Percentiles rank a stretch among this genome's conserved stretches.
Evolutionary conservation across 2,329 filamentous ascomycete species (phyloP).

Genomic region (Sclerotinia minor): DNA sequence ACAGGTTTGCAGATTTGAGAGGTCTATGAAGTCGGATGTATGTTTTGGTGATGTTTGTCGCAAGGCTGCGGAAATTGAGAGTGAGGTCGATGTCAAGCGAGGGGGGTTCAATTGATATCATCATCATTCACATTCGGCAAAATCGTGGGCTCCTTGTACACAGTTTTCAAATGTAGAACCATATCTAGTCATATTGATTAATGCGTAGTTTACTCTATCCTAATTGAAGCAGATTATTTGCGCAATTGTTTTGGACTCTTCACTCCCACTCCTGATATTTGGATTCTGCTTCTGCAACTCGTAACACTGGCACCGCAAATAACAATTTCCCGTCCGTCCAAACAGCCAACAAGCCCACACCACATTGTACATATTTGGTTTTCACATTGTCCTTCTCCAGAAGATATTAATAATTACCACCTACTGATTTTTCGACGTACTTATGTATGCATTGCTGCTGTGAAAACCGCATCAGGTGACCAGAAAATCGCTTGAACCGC

Average conservation of each 20-base stretch:
- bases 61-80: constrained; percentile 18
- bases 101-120: background rate
- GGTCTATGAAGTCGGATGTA: constrained; percentile 4
- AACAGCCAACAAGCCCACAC: too few relatives aligned
- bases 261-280: too few relatives aligned
- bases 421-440: too few relatives aligned
- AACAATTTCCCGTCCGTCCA: too few relatives aligned
- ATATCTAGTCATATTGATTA: constrained; percentile 3
- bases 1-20: background rate
- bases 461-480: too few relatives aligned
- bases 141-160: background rate
- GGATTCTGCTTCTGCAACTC: too few relatives aligned
- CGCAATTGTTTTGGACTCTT: background rate
- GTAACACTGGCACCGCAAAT: too few relatives aligned
- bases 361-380: too few relatives aligned
- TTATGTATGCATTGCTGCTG: too few relatives aligned
- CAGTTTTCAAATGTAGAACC: background rate
- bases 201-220: constrained; percentile 6
- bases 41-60: constrained; percentile 8
- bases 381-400: too few relatives aligned
- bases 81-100: constrained; percentile 8
- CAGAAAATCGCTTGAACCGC: too few relatives aligned
- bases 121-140: background rate
- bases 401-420: too few relatives aligned
- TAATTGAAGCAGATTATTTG: background rate